Conservation (phyloP, 805 yeast genomes). For the Starmera caribaea region DNA sequence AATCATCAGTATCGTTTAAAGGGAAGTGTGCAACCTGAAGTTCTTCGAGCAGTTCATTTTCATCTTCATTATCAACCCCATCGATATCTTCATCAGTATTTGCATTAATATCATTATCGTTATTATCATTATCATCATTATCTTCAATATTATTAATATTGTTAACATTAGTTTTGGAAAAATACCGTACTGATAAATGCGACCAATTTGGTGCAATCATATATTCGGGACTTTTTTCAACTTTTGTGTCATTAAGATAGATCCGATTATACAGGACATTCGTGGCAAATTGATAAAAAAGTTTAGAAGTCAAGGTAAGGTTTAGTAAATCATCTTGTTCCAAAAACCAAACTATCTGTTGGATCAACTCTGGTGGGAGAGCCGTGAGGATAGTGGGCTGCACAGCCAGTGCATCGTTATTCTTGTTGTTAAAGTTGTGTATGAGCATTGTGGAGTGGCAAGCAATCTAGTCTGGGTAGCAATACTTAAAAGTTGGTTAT, state of each 20-base stretch:
- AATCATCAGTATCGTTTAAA: too few relatives aligned
- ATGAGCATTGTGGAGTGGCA: too few relatives aligned
- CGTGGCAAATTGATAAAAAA: slow-evolving; percentile 21
- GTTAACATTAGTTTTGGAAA: too few relatives aligned
- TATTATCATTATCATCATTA: not conserved
- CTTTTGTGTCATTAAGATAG: slow-evolving; percentile 30
- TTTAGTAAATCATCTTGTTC: slow-evolving; percentile 24
- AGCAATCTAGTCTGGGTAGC: too few relatives aligned
- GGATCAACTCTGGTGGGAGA: slow-evolving; percentile 9
- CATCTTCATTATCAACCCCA: slow-evolving; percentile 19
- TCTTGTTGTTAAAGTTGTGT: too few relatives aligned
- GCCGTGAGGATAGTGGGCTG: too few relatives aligned
- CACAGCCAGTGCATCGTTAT: too few relatives aligned
- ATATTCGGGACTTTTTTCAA: slow-evolving; percentile 25
- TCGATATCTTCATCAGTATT: slow-evolving; percentile 4
- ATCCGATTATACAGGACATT: slow-evolving; percentile 25
- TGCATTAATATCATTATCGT: not conserved
- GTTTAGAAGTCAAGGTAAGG: slow-evolving; percentile 17
- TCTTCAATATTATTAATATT: not conserved
- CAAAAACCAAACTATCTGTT: slow-evolving; percentile 12
- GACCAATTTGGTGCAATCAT: slow-evolving; percentile 32
- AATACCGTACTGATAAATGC: slow-evolving; percentile 9
- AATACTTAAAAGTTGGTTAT: too few relatives aligned
- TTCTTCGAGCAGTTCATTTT: too few relatives aligned
- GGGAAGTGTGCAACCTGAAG: too few relatives aligned